A percentile compares a stretch with the other conserved stretches of the same genome.
phyloP scores from a whole-genome alignment of 2,329 filamentous ascomycete genomes.

The Pseudopyricularia cyperi region DNA sequence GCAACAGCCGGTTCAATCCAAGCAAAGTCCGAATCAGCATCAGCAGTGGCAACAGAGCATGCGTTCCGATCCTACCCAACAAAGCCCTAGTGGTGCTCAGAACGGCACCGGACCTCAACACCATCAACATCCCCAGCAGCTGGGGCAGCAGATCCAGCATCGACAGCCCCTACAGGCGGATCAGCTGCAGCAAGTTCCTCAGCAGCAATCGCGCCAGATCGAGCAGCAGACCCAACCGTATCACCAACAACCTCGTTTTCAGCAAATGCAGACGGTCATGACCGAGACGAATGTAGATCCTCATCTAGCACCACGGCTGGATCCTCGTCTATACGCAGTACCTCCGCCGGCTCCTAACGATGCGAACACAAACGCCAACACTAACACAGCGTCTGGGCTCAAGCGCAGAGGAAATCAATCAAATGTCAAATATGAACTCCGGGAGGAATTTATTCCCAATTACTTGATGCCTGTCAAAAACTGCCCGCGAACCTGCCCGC shows the following conservation, averaged over 20 bases:
- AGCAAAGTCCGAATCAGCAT: background rate
- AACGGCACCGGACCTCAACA: background rate
- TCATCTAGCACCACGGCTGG: background rate
- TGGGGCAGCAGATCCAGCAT: background rate
- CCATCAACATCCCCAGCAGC: background rate
- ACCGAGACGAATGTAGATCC: background rate
- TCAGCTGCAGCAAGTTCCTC: constrained; percentile 8
- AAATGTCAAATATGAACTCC: background rate
- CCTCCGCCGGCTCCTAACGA: background rate
- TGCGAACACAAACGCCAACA: background rate
- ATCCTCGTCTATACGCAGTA: background rate
- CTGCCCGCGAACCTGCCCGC: constrained; percentile 55
- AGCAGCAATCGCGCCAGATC: constrained; percentile 4
- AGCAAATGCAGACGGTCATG: constrained; percentile 6
- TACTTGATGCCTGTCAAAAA: constrained; percentile 33
- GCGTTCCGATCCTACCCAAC: background rate
- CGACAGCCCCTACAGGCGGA: background rate
- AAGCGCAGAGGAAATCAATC: background rate
- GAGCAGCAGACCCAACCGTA: constrained; percentile 9
- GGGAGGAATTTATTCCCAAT: background rate
- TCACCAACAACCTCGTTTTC: constrained; percentile 31
- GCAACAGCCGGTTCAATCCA: background rate
- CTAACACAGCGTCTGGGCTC: constrained; percentile 16
- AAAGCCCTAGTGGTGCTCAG: background rate
- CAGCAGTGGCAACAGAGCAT: constrained; percentile 8